Percentiles rank a stretch among this genome's conserved stretches.
Evolutionary conservation across 2,329 filamentous ascomycete genomes (phyloP).

Genomic region (Trichoderma arundinaceum): DNA sequence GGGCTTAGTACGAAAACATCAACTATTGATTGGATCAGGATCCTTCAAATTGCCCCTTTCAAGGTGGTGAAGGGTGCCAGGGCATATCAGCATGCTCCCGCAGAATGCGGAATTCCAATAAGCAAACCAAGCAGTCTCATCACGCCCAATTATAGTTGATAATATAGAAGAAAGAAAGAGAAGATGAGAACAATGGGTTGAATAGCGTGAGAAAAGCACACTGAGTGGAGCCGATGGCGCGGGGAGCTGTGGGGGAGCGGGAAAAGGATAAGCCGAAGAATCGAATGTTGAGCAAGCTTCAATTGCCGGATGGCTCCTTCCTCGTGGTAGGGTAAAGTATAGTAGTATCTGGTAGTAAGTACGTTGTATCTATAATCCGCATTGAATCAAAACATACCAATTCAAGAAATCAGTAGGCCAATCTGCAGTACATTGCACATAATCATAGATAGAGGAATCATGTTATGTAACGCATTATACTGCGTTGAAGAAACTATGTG

Average conservation of each 20-base stretch:
- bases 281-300: not conserved
- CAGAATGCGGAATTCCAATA: constrained; percentile 59
- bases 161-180: constrained; percentile 52
- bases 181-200: constrained; percentile 32
- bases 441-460: too few relatives aligned
- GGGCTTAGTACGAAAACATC: constrained; percentile 39
- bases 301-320: not conserved
- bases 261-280: constrained; percentile 26
- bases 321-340: too few relatives aligned
- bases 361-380: not conserved
- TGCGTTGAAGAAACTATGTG: not conserved
- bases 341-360: too few relatives aligned
- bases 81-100: constrained; percentile 69
- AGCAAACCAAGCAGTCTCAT: constrained; percentile 68
- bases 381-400: not conserved
- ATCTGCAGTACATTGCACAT: not conserved
- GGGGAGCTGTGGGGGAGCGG: constrained; percentile 21
- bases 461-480: not conserved
- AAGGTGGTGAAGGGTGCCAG: constrained; percentile 67
- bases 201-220: not conserved
- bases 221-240: not conserved
- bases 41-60: constrained; percentile 65
- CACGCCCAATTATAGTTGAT: constrained; percentile 81
- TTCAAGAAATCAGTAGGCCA: not conserved
- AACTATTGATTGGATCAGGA: constrained; percentile 64